phyloP scores from a whole-genome alignment of 768 basidiomycete species.

The Pisolithus orientalis region DNA sequence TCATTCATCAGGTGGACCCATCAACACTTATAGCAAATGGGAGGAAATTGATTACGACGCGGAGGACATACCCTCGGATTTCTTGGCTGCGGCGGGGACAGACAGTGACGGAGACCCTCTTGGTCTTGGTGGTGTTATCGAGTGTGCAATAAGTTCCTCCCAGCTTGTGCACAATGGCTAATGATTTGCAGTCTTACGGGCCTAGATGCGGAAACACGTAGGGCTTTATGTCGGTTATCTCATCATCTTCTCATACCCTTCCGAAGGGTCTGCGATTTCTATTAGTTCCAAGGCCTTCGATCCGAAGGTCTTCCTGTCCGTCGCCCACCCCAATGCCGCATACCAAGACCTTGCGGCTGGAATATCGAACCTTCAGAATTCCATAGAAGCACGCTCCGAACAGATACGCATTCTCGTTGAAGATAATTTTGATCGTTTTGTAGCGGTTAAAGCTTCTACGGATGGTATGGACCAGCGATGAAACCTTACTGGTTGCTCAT shows the following conservation, averaged over 20 bases:
- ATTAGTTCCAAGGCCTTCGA: slow-evolving; percentile 94
- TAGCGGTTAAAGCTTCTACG: slow-evolving; percentile 94
- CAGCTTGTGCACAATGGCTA: slow-evolving; percentile 1
- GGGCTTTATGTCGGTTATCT: slow-evolving; percentile 24
- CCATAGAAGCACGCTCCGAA: slow-evolving; percentile 87
- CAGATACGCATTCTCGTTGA: slow-evolving; percentile 94
- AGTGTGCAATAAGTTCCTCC: slow-evolving; percentile 37
- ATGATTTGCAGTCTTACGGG: slow-evolving; percentile 44
- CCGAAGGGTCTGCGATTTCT: slow-evolving; percentile 68
- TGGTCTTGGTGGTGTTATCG: slow-evolving; percentile 61
- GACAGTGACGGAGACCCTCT: slow-evolving; percentile 72
- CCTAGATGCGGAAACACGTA: slow-evolving; percentile 77
- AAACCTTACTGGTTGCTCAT: slow-evolving; percentile 1
- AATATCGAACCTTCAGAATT: slow-evolving; percentile 62
- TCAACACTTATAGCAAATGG: slow-evolving; percentile 58
- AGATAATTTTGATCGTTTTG: slow-evolving; percentile 97
- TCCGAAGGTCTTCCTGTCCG: slow-evolving; percentile 87
- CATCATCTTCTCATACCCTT: slow-evolving; percentile 5
- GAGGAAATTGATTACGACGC: slow-evolving; percentile 85
- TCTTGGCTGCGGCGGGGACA: slow-evolving; percentile 50
- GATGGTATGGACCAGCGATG: slow-evolving; percentile 54
- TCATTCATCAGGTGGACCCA: background rate
- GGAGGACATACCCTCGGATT: slow-evolving; percentile 68
- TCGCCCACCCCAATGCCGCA: slow-evolving; percentile 90
- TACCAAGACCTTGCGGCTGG: slow-evolving; percentile 86